Conservation (phyloP, 768 basidiomycete genomes). For the Galerina sulciceps region DNA sequence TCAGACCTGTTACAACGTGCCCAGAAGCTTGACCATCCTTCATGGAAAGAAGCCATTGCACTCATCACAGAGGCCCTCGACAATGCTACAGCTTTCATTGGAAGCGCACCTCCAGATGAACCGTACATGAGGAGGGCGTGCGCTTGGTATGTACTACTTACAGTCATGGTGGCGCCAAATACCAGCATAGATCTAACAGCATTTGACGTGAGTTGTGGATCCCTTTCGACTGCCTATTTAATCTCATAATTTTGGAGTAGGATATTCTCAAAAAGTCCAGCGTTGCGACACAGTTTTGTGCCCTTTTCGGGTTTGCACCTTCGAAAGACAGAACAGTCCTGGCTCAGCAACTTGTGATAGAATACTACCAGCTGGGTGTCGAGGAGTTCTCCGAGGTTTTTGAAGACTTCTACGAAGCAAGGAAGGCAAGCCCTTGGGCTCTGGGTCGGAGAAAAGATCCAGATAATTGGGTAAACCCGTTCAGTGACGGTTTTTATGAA, state of each 20-base stretch:
- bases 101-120: constrained; percentile 63
- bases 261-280: constrained; percentile 46
- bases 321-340: constrained; percentile 57
- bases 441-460: constrained; percentile 43
- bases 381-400: constrained; percentile 53
- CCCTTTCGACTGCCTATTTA: not conserved
- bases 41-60: constrained; percentile 64
- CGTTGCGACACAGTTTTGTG: constrained; percentile 55
- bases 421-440: constrained; percentile 22
- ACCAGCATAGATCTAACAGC: constrained; percentile 53
- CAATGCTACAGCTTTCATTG: constrained; percentile 59
- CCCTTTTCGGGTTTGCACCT: constrained; percentile 46
- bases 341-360: constrained; percentile 54
- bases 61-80: constrained; percentile 63
- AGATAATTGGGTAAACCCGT: constrained; percentile 63
- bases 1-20: constrained; percentile 50
- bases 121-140: constrained; percentile 61
- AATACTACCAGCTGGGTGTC: constrained; percentile 45
- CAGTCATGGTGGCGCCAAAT: constrained; percentile 54
- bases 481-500: too few species aligned
- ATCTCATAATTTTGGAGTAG: constrained; percentile 14
- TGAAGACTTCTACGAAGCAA: constrained; percentile 32
- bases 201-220: constrained; percentile 44
- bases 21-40: constrained; percentile 40
- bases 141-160: constrained; percentile 64